A percentile compares a stretch with the other conserved stretches of the same genome.
Conservation (phyloP, 192 early-diverging fungal genomes). For the Coemansia sp. region DNA sequence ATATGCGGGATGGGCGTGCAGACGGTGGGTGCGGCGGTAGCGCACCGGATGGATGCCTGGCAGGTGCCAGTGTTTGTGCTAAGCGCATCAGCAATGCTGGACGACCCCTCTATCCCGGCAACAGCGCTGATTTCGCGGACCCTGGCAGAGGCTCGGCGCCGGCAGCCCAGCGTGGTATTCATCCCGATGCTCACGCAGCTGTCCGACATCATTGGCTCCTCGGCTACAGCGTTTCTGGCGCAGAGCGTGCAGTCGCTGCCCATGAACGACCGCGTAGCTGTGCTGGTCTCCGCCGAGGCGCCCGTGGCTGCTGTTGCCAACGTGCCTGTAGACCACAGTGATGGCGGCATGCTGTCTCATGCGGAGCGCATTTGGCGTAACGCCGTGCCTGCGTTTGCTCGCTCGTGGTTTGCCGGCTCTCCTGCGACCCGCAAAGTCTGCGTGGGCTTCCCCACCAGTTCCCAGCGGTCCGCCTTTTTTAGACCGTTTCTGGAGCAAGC, state of each 20-base stretch:
- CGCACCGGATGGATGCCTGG: constrained; percentile 59
- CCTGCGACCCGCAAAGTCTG: constrained; percentile 7
- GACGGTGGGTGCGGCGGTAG: constrained; percentile 54
- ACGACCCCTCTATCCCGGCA: constrained; percentile 32
- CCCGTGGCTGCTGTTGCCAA: constrained; percentile 16
- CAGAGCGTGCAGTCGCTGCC: constrained; percentile 54
- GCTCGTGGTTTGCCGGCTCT: constrained; percentile 14
- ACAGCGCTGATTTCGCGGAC: constrained; percentile 57
- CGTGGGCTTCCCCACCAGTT: neutral
- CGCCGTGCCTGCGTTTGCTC: constrained; percentile 19
- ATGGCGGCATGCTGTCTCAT: constrained; percentile 2
- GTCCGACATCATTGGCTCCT: constrained; percentile 52
- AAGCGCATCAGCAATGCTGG: constrained; percentile 54
- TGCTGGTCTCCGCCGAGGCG: constrained; percentile 59
- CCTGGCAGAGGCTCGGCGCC: constrained; percentile 61
- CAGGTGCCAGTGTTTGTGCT: constrained; percentile 59
- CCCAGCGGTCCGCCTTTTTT: constrained; percentile 19
- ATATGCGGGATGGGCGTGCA: constrained; percentile 60
- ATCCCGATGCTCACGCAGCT: constrained; percentile 57
- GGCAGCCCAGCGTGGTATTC: constrained; percentile 59
- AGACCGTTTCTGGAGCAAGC: constrained; percentile 16
- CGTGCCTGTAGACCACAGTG: neutral
- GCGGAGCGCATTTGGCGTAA: constrained; percentile 15
- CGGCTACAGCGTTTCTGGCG: constrained; percentile 47
- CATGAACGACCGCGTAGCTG: constrained; percentile 53